Conservation (phyloP, 352 stramenopile genomes). For the Globisporangium megalacanthum region DNA sequence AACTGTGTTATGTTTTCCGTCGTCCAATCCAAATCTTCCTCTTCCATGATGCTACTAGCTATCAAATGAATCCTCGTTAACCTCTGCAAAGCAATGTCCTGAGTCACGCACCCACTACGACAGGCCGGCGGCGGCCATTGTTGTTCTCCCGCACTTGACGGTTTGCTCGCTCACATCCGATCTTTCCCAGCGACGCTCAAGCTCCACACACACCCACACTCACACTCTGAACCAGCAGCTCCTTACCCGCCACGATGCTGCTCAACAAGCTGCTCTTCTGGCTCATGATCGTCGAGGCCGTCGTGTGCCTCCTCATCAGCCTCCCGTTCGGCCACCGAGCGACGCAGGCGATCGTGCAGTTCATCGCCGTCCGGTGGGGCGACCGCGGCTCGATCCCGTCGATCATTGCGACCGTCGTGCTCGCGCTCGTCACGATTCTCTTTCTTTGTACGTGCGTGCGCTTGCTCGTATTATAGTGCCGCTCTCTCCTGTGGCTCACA, state of each 20-base stretch:
- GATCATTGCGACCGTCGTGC: constrained; percentile 37
- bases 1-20: neutral
- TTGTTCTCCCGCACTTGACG: neutral
- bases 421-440: constrained; percentile 58
- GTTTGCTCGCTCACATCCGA: constrained; percentile 4
- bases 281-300: constrained; percentile 42
- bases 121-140: neutral
- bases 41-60: too few species aligned
- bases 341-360: constrained; percentile 51
- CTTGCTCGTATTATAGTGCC: neutral
- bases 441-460: constrained; percentile 63
- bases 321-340: constrained; percentile 56
- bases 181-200: constrained; percentile 4
- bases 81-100: neutral
- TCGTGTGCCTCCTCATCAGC: constrained; percentile 44
- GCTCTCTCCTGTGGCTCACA: neutral
- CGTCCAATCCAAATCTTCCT: neutral
- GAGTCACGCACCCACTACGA: neutral
- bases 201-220: neutral
- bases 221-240: neutral
- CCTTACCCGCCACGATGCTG: constrained; percentile 16
- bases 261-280: constrained; percentile 51
- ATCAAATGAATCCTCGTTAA: too few species aligned
- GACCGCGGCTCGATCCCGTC: constrained; percentile 39
- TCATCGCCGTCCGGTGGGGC: constrained; percentile 38